These are phyloP conservation scores for Globisporangium apiculatum DNA, from an alignment of 352 stramenopile genomes.

Conservation along the genomic window DNA sequence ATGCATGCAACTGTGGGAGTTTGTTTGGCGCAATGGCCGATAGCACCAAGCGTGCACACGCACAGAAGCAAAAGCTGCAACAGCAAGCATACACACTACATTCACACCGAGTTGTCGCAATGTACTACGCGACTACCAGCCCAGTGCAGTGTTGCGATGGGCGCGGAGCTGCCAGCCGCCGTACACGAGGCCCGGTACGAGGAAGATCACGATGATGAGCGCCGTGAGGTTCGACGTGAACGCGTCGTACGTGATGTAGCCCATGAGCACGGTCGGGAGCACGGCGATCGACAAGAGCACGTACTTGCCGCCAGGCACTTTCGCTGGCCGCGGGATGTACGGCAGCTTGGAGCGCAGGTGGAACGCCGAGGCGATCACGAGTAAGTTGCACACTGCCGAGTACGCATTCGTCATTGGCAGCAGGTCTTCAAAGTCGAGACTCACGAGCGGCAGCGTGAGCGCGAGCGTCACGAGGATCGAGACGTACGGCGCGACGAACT, in stretches of 20 bases:
- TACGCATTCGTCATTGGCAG: conserved; percentile 89
- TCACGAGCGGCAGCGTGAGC: conserved; percentile 33
- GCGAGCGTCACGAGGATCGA: conserved; percentile 28
- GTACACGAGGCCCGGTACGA: conserved; percentile 28
- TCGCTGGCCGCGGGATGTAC: conserved; percentile 61
- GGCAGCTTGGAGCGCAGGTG: conserved; percentile 70
- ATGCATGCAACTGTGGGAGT: too few species aligned
- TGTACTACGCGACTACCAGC: conserved; percentile 5
- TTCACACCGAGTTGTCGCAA: too few species aligned
- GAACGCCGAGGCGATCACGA: conserved; percentile 89
- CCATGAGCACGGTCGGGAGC: conserved; percentile 31
- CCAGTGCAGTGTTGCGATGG: conserved; percentile 9
- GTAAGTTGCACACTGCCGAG: conserved; percentile 72
- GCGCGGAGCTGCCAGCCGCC: conserved; percentile 9
- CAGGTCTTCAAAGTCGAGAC: conserved; percentile 60
- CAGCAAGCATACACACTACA: too few species aligned
- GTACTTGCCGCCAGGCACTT: conserved; percentile 34
- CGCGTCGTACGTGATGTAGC: conserved; percentile 44
- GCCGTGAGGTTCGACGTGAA: conserved; percentile 22
- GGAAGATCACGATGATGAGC: conserved; percentile 23
- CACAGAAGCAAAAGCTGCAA: too few species aligned
- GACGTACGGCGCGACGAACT: conserved; percentile 30
- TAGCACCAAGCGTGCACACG: too few species aligned
- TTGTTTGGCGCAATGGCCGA: too few species aligned
- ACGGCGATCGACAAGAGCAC: conserved; percentile 28